phyloP scores from a whole-genome alignment of 2,329 filamentous ascomycete species.

The Botrytis medusae region DNA sequence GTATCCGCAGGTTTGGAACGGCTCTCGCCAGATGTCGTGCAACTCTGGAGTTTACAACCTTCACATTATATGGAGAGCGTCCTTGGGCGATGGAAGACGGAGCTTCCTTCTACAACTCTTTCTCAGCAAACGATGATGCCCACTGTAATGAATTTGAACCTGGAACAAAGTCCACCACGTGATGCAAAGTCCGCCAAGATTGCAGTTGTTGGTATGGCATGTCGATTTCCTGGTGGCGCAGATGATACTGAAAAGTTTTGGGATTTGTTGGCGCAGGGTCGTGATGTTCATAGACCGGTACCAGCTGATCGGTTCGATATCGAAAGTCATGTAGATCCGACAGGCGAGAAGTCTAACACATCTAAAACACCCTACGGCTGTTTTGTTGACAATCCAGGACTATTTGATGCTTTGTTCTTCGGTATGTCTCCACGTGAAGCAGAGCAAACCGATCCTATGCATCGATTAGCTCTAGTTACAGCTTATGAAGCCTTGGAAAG shows the following conservation, averaged over 20 bases:
- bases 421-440: conserved; percentile 82
- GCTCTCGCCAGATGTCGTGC: neutral
- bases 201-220: conserved; percentile 13
- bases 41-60: neutral
- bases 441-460: conserved; percentile 76
- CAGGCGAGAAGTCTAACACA: conserved; percentile 47
- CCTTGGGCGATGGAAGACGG: neutral
- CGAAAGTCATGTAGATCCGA: conserved; percentile 68
- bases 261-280: conserved; percentile 1
- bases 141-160: neutral
- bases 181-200: conserved; percentile 6
- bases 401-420: conserved; percentile 79
- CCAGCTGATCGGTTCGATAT: conserved; percentile 65
- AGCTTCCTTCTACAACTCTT: neutral
- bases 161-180: neutral
- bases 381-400: conserved; percentile 66
- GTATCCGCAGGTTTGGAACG: neutral
- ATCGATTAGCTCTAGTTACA: conserved; percentile 70
- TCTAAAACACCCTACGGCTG: conserved; percentile 76
- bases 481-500: conserved; percentile 80
- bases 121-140: neutral
- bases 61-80: neutral
- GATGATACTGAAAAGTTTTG: conserved; percentile 6
- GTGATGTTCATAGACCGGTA: conserved; percentile 33
- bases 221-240: neutral